Evolutionary conservation across 1,284 basidiomycete genomes (phyloP).

Genomic region (Tylopilus sp.): DNA sequence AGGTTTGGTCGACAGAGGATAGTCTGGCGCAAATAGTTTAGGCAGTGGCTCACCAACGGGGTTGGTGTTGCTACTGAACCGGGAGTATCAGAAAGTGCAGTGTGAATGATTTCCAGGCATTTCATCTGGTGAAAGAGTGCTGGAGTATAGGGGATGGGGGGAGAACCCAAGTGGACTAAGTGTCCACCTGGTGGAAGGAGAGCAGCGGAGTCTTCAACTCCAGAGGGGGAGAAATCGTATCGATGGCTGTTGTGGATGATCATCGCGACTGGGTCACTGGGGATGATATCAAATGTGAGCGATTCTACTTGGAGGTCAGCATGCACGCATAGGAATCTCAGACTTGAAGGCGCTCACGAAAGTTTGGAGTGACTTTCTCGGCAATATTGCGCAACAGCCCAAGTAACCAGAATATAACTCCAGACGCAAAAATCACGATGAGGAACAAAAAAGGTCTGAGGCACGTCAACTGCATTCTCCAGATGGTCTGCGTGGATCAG

Average conservation of each 20-base stretch:
- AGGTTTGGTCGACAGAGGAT: slow-evolving; percentile 38
- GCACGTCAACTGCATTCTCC: background rate
- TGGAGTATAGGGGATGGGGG: slow-evolving; percentile 33
- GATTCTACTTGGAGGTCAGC: background rate
- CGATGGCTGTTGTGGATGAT: slow-evolving; percentile 10
- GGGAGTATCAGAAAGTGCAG: slow-evolving; percentile 4
- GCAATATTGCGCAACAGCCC: background rate
- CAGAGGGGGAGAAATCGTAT: background rate
- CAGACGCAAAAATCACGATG: background rate
- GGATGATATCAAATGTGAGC: slow-evolving; percentile 11
- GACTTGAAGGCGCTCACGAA: background rate
- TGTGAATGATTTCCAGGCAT: slow-evolving; percentile 38
- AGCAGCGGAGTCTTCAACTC: slow-evolving; percentile 9
- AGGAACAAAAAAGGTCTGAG: background rate
- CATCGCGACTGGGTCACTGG: slow-evolving; percentile 9
- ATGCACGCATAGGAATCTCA: too few species aligned
- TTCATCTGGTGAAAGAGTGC: slow-evolving; percentile 46
- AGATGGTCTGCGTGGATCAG: background rate
- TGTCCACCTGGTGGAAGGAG: slow-evolving; percentile 19
- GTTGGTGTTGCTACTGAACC: slow-evolving; percentile 8
- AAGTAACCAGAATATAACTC: slow-evolving; percentile 3
- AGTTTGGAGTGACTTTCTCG: background rate
- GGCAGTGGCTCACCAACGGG: slow-evolving; percentile 37
- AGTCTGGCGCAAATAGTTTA: slow-evolving; percentile 43
- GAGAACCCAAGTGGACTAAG: slow-evolving; percentile 17